Evolutionary conservation across 441 rosid species (phyloP).

Genomic region (Euphorbia corollata): DNA sequence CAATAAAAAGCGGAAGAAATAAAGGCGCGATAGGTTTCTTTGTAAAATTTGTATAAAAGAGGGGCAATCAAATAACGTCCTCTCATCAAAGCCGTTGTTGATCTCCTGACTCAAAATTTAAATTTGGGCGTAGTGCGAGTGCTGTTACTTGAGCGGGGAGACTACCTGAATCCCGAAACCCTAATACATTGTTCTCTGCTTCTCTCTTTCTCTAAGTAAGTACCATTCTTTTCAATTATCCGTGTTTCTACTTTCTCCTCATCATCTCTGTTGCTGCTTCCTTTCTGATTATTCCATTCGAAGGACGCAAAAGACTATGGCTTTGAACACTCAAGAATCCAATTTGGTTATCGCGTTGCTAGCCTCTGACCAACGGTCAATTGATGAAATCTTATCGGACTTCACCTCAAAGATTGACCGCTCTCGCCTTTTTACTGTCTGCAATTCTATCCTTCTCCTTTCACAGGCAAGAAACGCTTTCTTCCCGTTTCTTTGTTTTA

Average conservation of each 20-base stretch:
- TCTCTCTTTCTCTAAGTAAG: not conserved
- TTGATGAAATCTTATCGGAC: conserved; percentile 52
- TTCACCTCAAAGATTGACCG: conserved; percentile 49
- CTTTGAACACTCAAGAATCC: conserved; percentile 42
- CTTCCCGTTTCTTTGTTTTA: not conserved
- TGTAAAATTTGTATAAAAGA: too few relatives aligned
- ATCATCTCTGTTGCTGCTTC: not conserved
- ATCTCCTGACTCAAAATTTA: too few relatives aligned
- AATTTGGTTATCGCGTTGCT: conserved; percentile 32
- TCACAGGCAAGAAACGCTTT: conserved; percentile 38
- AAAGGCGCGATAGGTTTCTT: too few relatives aligned
- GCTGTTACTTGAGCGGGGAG: too few relatives aligned
- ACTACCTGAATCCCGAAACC: too few relatives aligned
- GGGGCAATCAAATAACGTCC: too few relatives aligned
- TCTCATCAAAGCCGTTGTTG: too few relatives aligned
- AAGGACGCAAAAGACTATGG: conserved; percentile 16
- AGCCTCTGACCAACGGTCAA: conserved; percentile 48
- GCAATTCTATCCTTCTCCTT: conserved; percentile 51
- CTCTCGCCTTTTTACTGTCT: conserved; percentile 39
- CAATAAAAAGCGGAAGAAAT: too few relatives aligned
- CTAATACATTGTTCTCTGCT: not conserved
- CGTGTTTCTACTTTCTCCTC: not conserved
- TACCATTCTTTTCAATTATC: not conserved
- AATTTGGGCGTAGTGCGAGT: too few relatives aligned
- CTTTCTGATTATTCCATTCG: not conserved